Base-by-base conservation (phyloP, 1,284 basidiomycete genomes). In the Trametes polyzona region DNA sequence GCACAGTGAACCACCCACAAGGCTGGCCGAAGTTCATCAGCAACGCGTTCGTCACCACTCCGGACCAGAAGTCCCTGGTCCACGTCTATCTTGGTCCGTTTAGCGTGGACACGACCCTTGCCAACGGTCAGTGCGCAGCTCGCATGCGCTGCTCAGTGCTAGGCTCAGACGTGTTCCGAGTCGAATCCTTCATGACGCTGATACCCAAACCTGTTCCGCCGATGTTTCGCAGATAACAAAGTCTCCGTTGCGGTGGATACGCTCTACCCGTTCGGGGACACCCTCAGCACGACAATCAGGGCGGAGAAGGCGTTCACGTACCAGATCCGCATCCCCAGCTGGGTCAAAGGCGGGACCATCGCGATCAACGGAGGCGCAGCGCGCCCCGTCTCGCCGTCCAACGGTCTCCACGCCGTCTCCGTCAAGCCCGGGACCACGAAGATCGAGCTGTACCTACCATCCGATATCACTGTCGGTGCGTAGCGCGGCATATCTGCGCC, bases 1-100 rank as follows among this genome's bases (percentile, higher is more conserved):
- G 83, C 69, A 84, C 82, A 2, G 83, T 85, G 56, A 84, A 85
- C 57, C 80, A 82, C 62, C 82, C 83, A 7, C 83, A 84, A 67
- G 83, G 83, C 35, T 84, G 78, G 77, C 83, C 83, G 1, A 86
- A 84, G 65, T 84, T 86, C 65, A 76, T 83, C 49, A 74, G 79
- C n/a, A 83, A 83, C 64, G 75, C 82, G 1, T 84, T 86, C 68
- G 70, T 84, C 10, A 77, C 74, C 0, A 81, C 81, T 3, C 73
- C 80, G 3, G 79, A 83, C 68, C 67, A 75, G 36, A 67, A 71
- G 24, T 80, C 80, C 0, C 74, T 85, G 4, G 79, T 82, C 11
- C 82, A 85, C 32, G 67, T 83, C 3, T 84, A 84, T 64, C 73
- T 84, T n/a, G 83, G 82, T 4, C 83, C 83, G 3, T 80, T 83